These are phyloP conservation scores for Irineochytrium annulatum DNA, from an alignment of 192 early-diverging fungal species.

Conservation along the genomic window DNA sequence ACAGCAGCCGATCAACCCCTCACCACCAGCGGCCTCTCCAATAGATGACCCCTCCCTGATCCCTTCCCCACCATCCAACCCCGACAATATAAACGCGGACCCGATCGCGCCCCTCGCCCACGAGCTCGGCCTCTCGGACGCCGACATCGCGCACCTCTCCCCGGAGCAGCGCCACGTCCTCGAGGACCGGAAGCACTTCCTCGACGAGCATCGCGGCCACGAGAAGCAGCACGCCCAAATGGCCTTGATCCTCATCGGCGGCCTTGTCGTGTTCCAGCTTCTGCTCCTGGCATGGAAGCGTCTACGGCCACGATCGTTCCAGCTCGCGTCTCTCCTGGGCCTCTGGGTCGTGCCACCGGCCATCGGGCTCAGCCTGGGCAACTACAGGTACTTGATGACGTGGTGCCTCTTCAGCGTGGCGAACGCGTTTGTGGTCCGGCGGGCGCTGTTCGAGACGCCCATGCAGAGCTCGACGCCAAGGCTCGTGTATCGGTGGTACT, in stretches of 20 bases:
- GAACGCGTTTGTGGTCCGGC: slow-evolving; percentile 36
- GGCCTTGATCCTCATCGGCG: slow-evolving; percentile 44
- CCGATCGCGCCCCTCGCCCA: not conserved
- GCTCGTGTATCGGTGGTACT: slow-evolving; percentile 49
- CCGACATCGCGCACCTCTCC: slow-evolving; percentile 44
- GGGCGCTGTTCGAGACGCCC: slow-evolving; percentile 35
- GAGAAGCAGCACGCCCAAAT: slow-evolving; percentile 41
- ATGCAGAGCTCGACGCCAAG: slow-evolving; percentile 41
- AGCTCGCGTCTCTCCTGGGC: slow-evolving; percentile 42
- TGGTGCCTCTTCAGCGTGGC: slow-evolving; percentile 39
- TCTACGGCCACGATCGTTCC: slow-evolving; percentile 35
- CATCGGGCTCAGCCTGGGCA: slow-evolving; percentile 38
- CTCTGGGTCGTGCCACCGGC: slow-evolving; percentile 46
- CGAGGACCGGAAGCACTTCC: slow-evolving; percentile 21
- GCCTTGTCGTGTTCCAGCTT: slow-evolving; percentile 44
- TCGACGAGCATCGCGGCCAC: slow-evolving; percentile 20
- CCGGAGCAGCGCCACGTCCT: not conserved
- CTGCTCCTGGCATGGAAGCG: slow-evolving; percentile 44
- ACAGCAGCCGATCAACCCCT: too few species aligned
- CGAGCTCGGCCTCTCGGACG: not conserved
- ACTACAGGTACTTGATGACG: slow-evolving; percentile 34
- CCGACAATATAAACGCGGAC: not conserved
- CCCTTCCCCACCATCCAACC: not conserved
- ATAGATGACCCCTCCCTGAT: not conserved
- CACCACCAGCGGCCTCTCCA: too few species aligned